phyloP scores from a whole-genome alignment of 306 rosid species.

The Heteromeles arbutifolia region DNA sequence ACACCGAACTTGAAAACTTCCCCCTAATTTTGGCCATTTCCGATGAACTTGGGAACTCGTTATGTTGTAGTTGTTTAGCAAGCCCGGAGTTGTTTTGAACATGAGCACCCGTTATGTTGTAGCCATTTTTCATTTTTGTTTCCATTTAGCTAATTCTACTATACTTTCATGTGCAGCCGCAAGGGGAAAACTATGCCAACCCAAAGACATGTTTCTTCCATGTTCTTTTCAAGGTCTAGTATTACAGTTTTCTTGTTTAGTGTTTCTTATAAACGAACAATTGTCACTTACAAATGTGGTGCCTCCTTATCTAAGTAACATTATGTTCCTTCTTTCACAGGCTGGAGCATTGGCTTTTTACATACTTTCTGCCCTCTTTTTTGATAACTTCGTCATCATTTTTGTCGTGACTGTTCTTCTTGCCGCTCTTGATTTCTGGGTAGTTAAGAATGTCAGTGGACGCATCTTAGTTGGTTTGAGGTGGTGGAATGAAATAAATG shows the following conservation, averaged over 20 bases:
- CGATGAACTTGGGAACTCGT: neutral
- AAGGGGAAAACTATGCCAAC: conserved; percentile 87
- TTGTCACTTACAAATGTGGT: neutral
- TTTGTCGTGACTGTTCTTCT: conserved; percentile 97
- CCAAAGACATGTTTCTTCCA: conserved; percentile 95
- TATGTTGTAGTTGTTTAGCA: neutral
- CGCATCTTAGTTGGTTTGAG: conserved; percentile 93
- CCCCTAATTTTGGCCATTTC: neutral
- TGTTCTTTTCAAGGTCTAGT: conserved; percentile 82
- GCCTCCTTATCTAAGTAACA: conserved; percentile 8
- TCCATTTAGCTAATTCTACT: neutral
- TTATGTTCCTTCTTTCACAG: conserved; percentile 30
- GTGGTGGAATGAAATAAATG: conserved; percentile 99
- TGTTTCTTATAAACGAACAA: neutral
- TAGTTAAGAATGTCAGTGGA: conserved; percentile 97
- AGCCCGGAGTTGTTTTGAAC: neutral
- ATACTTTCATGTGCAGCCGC: conserved; percentile 44
- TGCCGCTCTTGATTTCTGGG: conserved; percentile 98
- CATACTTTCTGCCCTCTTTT: conserved; percentile 82
- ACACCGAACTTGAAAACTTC: neutral
- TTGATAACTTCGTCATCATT: conserved; percentile 86
- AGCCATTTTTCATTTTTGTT: neutral
- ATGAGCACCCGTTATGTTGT: too few species aligned
- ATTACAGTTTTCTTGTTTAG: neutral
- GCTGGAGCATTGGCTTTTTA: conserved; percentile 90